Percentiles rank a stretch among this genome's conserved stretches.
Evolutionary conservation across 331 rosid species (phyloP).

Genomic region (Phaseolus coccineus): DNA sequence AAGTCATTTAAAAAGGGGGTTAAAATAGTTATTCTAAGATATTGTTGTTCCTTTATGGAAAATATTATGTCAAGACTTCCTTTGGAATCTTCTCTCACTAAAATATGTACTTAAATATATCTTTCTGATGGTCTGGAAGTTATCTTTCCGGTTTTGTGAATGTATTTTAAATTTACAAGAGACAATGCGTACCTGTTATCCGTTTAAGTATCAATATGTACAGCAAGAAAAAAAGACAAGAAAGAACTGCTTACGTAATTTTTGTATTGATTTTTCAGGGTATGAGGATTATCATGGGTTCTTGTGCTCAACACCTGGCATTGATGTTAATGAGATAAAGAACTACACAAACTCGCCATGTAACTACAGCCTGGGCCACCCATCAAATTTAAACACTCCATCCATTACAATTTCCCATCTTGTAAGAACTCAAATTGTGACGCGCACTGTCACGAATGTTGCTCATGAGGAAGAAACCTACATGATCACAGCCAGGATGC

Average conservation of each 20-base stretch:
- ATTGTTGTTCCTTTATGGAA: neutral
- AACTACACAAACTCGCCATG: conserved; percentile 82
- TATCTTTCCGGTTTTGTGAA: neutral
- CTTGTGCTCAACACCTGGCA: conserved; percentile 95
- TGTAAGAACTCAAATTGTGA: conserved; percentile 67
- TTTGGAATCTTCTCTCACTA: neutral
- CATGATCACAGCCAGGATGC: conserved; percentile 79
- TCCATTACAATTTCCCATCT: conserved; percentile 89
- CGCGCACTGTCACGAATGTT: conserved; percentile 85
- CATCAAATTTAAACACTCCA: conserved; percentile 86
- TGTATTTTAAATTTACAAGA: neutral
- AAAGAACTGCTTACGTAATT: conserved; percentile 14
- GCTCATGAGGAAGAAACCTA: conserved; percentile 90
- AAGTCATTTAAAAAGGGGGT: neutral
- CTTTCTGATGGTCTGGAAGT: neutral
- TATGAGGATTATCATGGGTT: conserved; percentile 91
- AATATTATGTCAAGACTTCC: conserved; percentile 12
- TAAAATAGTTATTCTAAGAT: neutral
- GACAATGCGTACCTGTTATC: neutral
- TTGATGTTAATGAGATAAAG: conserved; percentile 76
- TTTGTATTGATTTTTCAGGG: conserved; percentile 60
- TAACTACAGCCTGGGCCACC: conserved; percentile 75
- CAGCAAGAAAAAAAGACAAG: neutral
- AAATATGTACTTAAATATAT: neutral
- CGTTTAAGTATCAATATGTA: neutral